Base-by-base conservation (phyloP, 805 yeast species). In the Candida schatavii region DNA sequence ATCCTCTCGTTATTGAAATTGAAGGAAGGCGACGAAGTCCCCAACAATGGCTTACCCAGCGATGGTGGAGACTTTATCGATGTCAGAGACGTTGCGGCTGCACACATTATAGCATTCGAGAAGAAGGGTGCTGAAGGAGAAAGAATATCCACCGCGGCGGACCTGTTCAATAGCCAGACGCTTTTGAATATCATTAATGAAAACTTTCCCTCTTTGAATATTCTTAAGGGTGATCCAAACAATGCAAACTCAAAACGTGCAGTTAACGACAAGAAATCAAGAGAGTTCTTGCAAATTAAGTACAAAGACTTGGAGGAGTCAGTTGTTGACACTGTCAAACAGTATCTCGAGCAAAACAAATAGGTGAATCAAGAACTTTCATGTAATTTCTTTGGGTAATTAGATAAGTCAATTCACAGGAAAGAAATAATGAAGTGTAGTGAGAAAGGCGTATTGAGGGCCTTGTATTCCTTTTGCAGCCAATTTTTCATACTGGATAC, bases 121-220 rank as follows among this genome's bases (percentile, higher is more conserved):
- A 64, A 59, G 44, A 42, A 50, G 20, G 5, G 49, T 57, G 38
- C 40, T 2, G 35, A 42, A 18, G 43, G 40, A 10, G 39, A 57
- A 46, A 58, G 75, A 44, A 50, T 69, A 29, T 58, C 66, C 43
- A 42, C 62, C 40, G 46, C 37, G 17, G 46, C 49, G 13, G 59
- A 46, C 9, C 45, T 50, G 1, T 55, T 56, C 39, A 41, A 45
- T 11, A 37, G 46, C 13, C 66, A 59, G 35, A 48, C 47, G 46
- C 41, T 62, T 5, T 34, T 56, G 20, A 59, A 58, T 29, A 45
- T 54, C 15, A 37, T 62, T 39, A 50, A 55, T 35, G 41, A 45
- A 22, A 45, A 47, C 18, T 50, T 54, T 39, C 54, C 52, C 13
- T 39, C 40, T 15, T 42, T 47, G 15, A 26, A 35, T 25, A 25